Base-by-base conservation (phyloP, 495 filamentous ascomycete species). In the Aspergillus sclerotiicarbonarius region DNA sequence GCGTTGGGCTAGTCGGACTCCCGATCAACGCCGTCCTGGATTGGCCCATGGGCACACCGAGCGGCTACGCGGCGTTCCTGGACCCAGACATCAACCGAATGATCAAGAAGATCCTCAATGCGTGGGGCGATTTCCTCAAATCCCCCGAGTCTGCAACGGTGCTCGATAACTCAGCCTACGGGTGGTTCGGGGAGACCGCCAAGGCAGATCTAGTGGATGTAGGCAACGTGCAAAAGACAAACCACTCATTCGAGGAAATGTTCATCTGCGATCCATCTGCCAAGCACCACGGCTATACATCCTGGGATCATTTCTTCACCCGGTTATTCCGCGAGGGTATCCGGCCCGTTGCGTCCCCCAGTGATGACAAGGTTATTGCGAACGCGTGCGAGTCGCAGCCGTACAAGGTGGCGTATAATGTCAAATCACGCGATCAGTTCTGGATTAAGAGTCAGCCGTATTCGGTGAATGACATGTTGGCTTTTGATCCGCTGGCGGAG, bases 251-350 rank as follows among this genome's bases (percentile, higher is more conserved):
- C 45, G 59, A 62, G n/a, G 54, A 65, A 13, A 33, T 62, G 44
- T 65, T 60, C 50, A 46, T 65, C 50, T 65, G 63, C 21, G 63
- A 65, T 35, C 63, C 63, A 1, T 31, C 56, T 5, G 52, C 60
- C 5, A 41, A 57, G 35, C 47, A 62, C 44, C 65, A 81, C 80
- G 88, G 88, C 19, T 78, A 77, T 68, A 80, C 74, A 41, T 90
- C 86, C 1, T 91, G 88, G 88, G 87, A 92, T 58, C 76, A 86
- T 55, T 92, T 90, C 73, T 92, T 92, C 72, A 89, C 85, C 0
- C 82, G 89, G 15, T 44, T 75, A 2, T 80, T 89, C 51, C 73
- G 73, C 1, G 68, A 76, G 0, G 71, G 71, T 12, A 74, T 84
- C 2, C 81, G 88, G 0, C 87, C 87, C 4, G 70, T 90, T 6